These are phyloP conservation scores for Tripterygium wilfordii DNA, from an alignment of 177 flowering plant genomes.

Conservation along the genomic window DNA sequence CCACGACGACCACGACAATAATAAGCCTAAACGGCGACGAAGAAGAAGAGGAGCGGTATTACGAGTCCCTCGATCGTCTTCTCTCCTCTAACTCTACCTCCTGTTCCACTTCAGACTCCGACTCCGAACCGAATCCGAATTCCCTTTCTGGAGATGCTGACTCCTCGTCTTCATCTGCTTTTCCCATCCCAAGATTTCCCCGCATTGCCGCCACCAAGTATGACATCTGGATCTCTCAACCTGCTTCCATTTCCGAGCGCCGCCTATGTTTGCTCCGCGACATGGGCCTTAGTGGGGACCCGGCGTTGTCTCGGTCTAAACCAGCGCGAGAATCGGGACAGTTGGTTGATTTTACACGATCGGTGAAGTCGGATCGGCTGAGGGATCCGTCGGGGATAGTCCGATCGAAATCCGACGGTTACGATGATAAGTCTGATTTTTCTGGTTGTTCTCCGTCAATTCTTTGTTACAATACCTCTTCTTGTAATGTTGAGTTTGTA, in stretches of 20 bases:
- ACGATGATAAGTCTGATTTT: neutral
- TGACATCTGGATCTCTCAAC: slow-evolving; percentile 88
- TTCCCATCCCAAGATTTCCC: no score
- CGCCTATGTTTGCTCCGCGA: slow-evolving; percentile 59
- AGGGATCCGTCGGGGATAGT: no score
- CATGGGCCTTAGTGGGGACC: slow-evolving; percentile 71
- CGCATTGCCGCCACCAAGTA: slow-evolving; percentile 51
- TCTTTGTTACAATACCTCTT: no score
- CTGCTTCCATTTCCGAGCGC: slow-evolving; percentile 74
- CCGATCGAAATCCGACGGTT: slow-evolving; percentile 57
- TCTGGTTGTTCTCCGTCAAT: slow-evolving; percentile 25
- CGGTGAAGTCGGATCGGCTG: slow-evolving; percentile 14
- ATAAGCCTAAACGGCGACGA: no score
- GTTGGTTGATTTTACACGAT: slow-evolving; percentile 44
- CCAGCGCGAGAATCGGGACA: slow-evolving; percentile 17
- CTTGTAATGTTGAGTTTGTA: slow-evolving; percentile 16
- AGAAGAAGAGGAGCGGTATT: slow-evolving; percentile 53
- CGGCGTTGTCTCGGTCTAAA: slow-evolving; percentile 33
- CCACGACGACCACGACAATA: no score
- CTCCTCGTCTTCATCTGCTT: no score
- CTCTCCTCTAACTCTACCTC: slow-evolving; percentile 60
- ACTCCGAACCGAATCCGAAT: slow-evolving; percentile 10
- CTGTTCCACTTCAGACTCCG: slow-evolving; percentile 34
- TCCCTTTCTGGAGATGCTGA: no score
- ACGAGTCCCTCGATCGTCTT: slow-evolving; percentile 87